phyloP scores from a whole-genome alignment of 2,329 filamentous ascomycete species.

The Alternaria burnsii region DNA sequence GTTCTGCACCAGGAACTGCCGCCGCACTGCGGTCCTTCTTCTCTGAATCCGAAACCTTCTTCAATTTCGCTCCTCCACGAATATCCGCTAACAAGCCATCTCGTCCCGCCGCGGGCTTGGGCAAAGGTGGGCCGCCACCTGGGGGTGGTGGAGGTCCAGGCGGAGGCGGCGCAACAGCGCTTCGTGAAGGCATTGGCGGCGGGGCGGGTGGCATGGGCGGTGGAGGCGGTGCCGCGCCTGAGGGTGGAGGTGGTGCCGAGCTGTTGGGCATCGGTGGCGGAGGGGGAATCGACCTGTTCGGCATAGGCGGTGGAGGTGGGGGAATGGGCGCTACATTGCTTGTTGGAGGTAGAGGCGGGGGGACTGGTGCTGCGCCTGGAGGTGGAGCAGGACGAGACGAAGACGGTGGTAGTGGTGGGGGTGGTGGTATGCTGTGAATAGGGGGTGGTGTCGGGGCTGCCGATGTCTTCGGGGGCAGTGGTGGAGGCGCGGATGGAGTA shows the following conservation, averaged over 20 bases:
- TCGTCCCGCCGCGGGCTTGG: constrained; percentile 58
- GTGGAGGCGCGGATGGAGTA: constrained; percentile 49
- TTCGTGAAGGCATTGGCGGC: constrained; percentile 40
- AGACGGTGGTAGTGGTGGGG: constrained; percentile 37
- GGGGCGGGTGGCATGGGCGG: constrained; percentile 50
- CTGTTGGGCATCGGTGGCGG: constrained; percentile 16
- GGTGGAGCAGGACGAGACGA: constrained; percentile 40
- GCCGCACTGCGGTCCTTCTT: constrained; percentile 77
- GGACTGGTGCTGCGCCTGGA: constrained; percentile 37
- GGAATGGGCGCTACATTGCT: constrained; percentile 39
- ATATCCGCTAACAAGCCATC: constrained; percentile 75
- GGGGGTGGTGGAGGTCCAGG: constrained; percentile 45
- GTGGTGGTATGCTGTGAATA: constrained; percentile 51
- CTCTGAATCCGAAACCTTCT: constrained; percentile 75
- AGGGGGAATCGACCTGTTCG: neutral
- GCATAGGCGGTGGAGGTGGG: constrained; percentile 26
- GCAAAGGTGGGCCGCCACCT: constrained; percentile 32
- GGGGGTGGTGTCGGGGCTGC: constrained; percentile 68
- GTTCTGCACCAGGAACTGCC: constrained; percentile 61
- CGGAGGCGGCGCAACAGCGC: constrained; percentile 40
- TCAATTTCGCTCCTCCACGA: constrained; percentile 70
- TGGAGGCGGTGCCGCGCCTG: constrained; percentile 43
- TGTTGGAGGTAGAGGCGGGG: constrained; percentile 38
- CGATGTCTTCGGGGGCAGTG: constrained; percentile 47
- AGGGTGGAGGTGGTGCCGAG: constrained; percentile 17